Conservation (phyloP, 2,329 filamentous ascomycete species). For the Helotiales sp. region DNA sequence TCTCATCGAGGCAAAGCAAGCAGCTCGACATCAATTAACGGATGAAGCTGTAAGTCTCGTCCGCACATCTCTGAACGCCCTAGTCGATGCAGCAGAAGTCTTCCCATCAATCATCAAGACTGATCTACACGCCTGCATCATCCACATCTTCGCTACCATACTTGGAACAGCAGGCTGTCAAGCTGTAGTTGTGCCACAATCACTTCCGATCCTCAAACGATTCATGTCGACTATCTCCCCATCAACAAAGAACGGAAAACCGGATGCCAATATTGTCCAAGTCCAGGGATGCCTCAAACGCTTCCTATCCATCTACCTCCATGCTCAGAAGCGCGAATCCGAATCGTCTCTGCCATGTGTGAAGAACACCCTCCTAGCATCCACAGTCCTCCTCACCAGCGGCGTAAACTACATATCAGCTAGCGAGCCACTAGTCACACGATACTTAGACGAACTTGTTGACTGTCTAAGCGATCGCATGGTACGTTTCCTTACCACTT, state of each 20-base stretch:
- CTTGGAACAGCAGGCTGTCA: conserved; percentile 88
- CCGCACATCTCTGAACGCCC: conserved; percentile 78
- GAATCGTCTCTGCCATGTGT: conserved; percentile 84
- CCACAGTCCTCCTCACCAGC: conserved; percentile 86
- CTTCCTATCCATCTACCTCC: conserved; percentile 79
- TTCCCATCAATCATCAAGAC: conserved; percentile 97
- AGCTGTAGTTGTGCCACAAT: conserved; percentile 84
- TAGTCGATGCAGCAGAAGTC: conserved; percentile 93
- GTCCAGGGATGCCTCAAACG: conserved; percentile 81
- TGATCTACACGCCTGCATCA: conserved; percentile 92
- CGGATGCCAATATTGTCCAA: conserved; percentile 54
- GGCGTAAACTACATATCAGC: conserved; percentile 75
- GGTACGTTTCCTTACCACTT: conserved; percentile 50
- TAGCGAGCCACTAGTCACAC: conserved; percentile 74
- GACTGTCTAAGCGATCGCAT: conserved; percentile 83
- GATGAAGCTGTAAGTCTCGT: conserved; percentile 87
- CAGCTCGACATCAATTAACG: conserved; percentile 76
- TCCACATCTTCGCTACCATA: conserved; percentile 95
- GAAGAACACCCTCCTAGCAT: conserved; percentile 88
- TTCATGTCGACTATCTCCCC: conserved; percentile 79
- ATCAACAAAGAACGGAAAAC: conserved; percentile 47
- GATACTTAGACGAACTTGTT: conserved; percentile 79
- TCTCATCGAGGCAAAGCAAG: conserved; percentile 65
- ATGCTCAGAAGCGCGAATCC: conserved; percentile 74
- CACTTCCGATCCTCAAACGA: conserved; percentile 87